phyloP scores from a whole-genome alignment of 2,329 filamentous ascomycete species.

The Aspergillus brasiliensis region DNA sequence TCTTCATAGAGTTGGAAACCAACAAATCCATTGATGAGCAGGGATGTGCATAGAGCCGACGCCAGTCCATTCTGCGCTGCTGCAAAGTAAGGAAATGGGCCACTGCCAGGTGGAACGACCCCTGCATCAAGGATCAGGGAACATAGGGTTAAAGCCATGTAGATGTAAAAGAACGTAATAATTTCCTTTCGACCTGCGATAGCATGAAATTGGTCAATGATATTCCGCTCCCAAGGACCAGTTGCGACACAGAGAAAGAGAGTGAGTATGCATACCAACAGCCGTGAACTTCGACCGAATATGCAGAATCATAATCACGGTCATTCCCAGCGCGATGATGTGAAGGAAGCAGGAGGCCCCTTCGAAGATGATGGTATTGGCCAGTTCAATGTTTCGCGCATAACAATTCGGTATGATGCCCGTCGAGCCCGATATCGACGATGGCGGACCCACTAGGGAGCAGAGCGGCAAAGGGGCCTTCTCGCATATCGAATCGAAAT shows the following conservation, averaged over 20 bases:
- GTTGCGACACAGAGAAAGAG: not conserved
- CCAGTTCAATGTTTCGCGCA: constrained; percentile 90
- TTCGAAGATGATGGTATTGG: constrained; percentile 98
- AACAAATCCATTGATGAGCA: constrained; percentile 96
- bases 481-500: constrained; percentile 84
- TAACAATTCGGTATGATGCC: constrained; percentile 91
- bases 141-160: constrained; percentile 83
- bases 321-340: constrained; percentile 88
- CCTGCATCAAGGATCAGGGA: constrained; percentile 92
- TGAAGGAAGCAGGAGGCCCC: constrained; percentile 89
- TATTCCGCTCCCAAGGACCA: not conserved
- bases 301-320: constrained; percentile 95
- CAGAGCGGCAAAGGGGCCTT: constrained; percentile 86
- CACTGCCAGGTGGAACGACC: constrained; percentile 80
- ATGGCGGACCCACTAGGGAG: constrained; percentile 71
- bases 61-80: constrained; percentile 81
- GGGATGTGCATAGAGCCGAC: constrained; percentile 82
- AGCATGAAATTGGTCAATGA: constrained; percentile 5
- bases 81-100: constrained; percentile 86
- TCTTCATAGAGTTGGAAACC: constrained; percentile 99
- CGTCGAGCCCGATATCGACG: constrained; percentile 65
- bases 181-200: constrained; percentile 66
- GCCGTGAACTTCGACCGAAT: constrained; percentile 97
- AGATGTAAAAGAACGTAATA: constrained; percentile 95
- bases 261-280: constrained; percentile 66